Percentiles rank a stretch among this genome's conserved stretches.
Conservation (phyloP, 2,329 filamentous ascomycete genomes). For the Fusarium fujikuroi region DNA sequence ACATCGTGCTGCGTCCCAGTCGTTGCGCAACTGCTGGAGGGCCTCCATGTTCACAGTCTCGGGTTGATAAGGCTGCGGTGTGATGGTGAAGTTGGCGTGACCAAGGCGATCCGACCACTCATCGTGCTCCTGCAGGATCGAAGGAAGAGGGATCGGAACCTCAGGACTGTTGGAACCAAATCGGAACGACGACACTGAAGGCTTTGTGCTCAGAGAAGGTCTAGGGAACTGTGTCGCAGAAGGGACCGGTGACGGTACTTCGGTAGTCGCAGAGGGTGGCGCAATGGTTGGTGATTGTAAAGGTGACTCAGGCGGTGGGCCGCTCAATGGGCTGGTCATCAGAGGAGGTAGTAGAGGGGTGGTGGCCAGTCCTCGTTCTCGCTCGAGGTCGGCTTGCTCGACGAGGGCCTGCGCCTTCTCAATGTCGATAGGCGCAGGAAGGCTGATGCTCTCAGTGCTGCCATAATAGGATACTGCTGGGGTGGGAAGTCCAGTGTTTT, state of each 20-base stretch:
- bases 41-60: constrained; percentile 67
- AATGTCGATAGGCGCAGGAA: constrained; percentile 57
- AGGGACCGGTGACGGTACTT: constrained; percentile 52
- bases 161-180: constrained; percentile 70
- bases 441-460: constrained; percentile 64
- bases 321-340: constrained; percentile 68
- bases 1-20: constrained; percentile 84
- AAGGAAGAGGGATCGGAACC: constrained; percentile 66
- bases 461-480: constrained; percentile 73
- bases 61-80: constrained; percentile 82
- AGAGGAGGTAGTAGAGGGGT: constrained; percentile 89
- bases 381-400: constrained; percentile 63
- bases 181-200: constrained; percentile 80
- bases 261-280: constrained; percentile 58
- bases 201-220: constrained; percentile 79
- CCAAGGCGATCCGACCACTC: constrained; percentile 87
- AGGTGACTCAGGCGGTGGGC: constrained; percentile 77
- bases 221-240: constrained; percentile 59
- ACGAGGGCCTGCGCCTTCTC: constrained; percentile 43
- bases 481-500: constrained; percentile 67
- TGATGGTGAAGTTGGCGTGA: constrained; percentile 92
- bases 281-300: constrained; percentile 84
- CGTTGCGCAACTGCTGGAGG: constrained; percentile 72
- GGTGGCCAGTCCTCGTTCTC: constrained; percentile 71
- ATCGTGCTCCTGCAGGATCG: constrained; percentile 76